phyloP scores from a whole-genome alignment of 768 basidiomycete genomes.

The Lentinula raphanica region DNA sequence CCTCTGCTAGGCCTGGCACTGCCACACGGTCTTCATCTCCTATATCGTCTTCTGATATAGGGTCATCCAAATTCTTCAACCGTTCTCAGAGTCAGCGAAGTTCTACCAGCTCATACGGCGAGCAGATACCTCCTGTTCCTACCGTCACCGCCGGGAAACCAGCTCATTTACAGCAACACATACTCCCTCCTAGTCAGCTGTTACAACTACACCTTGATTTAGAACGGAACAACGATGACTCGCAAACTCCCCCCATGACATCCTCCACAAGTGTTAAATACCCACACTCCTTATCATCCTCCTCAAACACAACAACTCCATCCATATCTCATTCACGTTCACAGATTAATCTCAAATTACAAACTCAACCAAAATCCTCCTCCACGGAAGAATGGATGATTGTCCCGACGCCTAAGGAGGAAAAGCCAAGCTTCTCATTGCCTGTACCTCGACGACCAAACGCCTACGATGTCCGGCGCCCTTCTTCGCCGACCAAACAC shows the following conservation, averaged over 20 bases:
- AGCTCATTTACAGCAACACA: conserved; percentile 30
- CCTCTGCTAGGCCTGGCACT: conserved; percentile 32
- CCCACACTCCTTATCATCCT: background rate
- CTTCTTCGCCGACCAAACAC: conserved; percentile 43
- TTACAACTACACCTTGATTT: conserved; percentile 29
- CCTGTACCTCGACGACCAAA: conserved; percentile 34
- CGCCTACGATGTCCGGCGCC: background rate
- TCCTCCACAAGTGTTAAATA: background rate
- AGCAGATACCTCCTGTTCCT: conserved; percentile 9
- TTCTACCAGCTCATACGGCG: conserved; percentile 51
- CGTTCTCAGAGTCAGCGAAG: conserved; percentile 39
- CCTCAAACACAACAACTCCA: background rate
- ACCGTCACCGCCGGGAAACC: background rate
- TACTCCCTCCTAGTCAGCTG: conserved; percentile 55
- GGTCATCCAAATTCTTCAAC: conserved; percentile 48
- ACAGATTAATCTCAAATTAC: background rate
- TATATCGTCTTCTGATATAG: conserved; percentile 52
- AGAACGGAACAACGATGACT: conserved; percentile 3
- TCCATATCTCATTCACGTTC: background rate
- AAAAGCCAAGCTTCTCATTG: conserved; percentile 26
- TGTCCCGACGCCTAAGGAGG: conserved; percentile 27
- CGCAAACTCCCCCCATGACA: background rate
- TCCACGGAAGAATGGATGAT: conserved; percentile 28
- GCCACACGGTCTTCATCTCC: conserved; percentile 60
- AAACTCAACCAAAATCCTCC: background rate